Evolutionary conservation across 1,139 yeast genomes (phyloP), one percentile per base, ranked within the genome.

Genomic region (Kodamaea anthophila): DNA sequence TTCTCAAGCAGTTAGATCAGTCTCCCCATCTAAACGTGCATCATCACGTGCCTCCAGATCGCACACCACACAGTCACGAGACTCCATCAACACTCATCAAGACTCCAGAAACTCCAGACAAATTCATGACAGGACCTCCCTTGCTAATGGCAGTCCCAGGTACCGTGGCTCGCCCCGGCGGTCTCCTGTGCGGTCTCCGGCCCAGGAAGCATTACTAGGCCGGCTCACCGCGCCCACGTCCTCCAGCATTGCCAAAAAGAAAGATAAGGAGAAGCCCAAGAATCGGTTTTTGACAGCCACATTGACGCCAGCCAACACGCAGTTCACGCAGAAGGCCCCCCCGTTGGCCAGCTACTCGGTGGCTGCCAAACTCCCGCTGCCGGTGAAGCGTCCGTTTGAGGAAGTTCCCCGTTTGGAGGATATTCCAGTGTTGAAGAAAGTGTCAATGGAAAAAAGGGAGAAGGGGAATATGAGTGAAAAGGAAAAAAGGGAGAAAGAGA

Each of bases 281-380:
- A 62, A 60, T 31, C 47, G 54, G 36, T 60, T 63, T 33, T 48
- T 63, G 25, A 57, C 67, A 0, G 60, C 69, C 3, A 55, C 60
- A 3, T 44, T 63, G 18, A 56, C 55, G 14, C 60, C 60, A 1
- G 43, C 48, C 1, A 50, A 44, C 14, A 47, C 51, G 2, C 43
- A 38, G 16, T 35, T 41, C 12, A 38, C 40, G 3, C 37, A 32
- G 32, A 41, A 34, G 29, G 42, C 34, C 20, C 42, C 31, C 18
- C 32, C 28, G 5, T 22, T 29, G 15, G 21, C 30, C n/a, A 25
- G 29, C 31, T 21, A 28, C 23, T 29, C 37, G 4, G 23, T 24
- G 5, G 24, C 34, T 11, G 13, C 25, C 6, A 30, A 32, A 9
- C 12, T 33, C 9, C 33, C 32, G 4, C 46, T 51, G 5, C 51